Conservation (phyloP, 23 red algal genomes). For the Pyropia yezoensis region DNA sequence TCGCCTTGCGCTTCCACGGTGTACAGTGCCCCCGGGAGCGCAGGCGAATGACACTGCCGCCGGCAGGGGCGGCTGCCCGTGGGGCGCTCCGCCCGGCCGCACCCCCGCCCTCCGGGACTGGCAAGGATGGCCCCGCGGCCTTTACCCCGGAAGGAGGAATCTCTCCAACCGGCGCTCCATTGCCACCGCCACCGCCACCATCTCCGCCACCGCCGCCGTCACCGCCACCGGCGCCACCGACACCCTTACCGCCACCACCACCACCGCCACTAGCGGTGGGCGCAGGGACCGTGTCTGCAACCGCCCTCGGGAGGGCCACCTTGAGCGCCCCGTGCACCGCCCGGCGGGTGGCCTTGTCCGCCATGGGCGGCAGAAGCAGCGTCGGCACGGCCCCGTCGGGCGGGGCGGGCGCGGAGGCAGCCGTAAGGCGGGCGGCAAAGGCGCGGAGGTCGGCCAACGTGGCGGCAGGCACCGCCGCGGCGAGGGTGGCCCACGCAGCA, state of each 20-base stretch:
- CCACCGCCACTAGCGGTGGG: constrained; percentile 1
- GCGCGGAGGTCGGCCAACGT: background rate
- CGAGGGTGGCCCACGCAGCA: constrained; percentile 3
- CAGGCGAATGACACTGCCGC: constrained; percentile 9
- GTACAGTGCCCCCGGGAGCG: background rate
- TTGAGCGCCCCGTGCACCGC: constrained; percentile 36
- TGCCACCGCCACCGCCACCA: no score
- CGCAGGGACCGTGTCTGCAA: constrained; percentile 22
- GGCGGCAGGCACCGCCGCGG: background rate
- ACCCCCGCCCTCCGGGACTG: no score
- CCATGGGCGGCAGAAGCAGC: constrained; percentile 21
- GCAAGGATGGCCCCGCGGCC: no score
- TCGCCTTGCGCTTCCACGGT: constrained; percentile 37
- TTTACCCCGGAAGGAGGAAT: no score
- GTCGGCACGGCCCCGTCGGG: background rate
- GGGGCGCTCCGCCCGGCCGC: no score
- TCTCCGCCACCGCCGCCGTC: no score
- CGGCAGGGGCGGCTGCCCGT: no score
- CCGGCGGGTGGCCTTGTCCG: constrained; percentile 35
- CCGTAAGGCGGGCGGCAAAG: background rate
- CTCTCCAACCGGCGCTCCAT: no score
- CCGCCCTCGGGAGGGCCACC: constrained; percentile 13
- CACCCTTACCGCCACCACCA: background rate
- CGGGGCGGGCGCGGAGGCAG: no score
- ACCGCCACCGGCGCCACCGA: no score